Evolutionary conservation across 148 eudicot genomes (phyloP).

Genomic region (Heliosperma pusillum): DNA sequence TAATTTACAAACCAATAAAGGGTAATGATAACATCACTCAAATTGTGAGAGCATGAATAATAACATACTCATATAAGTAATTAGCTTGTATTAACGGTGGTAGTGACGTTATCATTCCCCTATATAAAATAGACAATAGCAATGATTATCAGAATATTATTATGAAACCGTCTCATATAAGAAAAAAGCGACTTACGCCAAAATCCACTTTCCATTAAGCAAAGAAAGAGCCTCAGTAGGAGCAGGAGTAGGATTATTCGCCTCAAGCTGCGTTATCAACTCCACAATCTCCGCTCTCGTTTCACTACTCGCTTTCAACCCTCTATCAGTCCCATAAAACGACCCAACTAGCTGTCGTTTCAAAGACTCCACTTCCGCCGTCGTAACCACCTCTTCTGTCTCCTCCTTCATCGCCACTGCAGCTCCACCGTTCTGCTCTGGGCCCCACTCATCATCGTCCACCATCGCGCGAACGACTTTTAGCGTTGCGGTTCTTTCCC

Average conservation of each 20-base stretch:
- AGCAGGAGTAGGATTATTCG: conserved; percentile 75
- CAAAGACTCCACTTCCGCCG: conserved; percentile 42
- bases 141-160: too few species aligned
- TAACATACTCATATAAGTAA: too few species aligned
- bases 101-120: too few species aligned
- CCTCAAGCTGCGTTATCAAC: conserved; percentile 73
- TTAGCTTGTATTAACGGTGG: too few species aligned
- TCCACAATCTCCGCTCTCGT: conserved; percentile 83
- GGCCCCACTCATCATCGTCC: conserved; percentile 22
- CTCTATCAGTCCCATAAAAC: conserved; percentile 79
- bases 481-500: neutral
- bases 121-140: too few species aligned
- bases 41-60: too few species aligned
- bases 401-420: conserved; percentile 37
- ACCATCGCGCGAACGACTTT: conserved; percentile 21
- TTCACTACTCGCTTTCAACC: conserved; percentile 69
- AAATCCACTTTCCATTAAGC: conserved; percentile 91
- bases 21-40: too few species aligned
- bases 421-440: conserved; percentile 25
- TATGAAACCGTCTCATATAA: neutral
- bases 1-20: too few species aligned
- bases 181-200: conserved; percentile 46
- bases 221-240: conserved; percentile 79
- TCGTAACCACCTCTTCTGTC: conserved; percentile 23
- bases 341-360: conserved; percentile 62